Base-by-base conservation (phyloP, 1,284 basidiomycete genomes). In the Marasmius sp. region DNA sequence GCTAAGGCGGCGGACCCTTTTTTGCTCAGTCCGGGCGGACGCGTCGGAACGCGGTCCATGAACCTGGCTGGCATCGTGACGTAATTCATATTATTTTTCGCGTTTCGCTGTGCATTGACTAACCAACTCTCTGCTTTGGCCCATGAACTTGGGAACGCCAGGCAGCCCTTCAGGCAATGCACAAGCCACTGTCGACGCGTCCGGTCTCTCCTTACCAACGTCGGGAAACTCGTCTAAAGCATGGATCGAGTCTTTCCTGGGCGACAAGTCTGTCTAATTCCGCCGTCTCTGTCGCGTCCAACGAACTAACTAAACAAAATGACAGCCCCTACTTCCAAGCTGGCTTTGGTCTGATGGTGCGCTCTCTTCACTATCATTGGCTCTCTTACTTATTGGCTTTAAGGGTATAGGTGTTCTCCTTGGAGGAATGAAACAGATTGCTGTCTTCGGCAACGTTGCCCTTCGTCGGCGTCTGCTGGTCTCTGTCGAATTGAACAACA, bases 401-500 rank as follows among this genome's bases (percentile, higher is more conserved):
- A 67, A 97, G 95, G 93, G 93, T 22, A 80, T 97, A 45, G 94
- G 95, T 18, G 92, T 95, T 18, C 93, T 85, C 43, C 77, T 95
- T 1, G 90, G 91, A 2, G 81, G 84, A 33, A 81, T 96, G 48
- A 87, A 94, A 16, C 85, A 91, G 70, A 87, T 87, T 36, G 71
- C 88, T 20, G 85, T 89, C 10, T 77, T 93, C 16, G 90, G 88
- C 18, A 85, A 91, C 6, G 87, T 85, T 3, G 83, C 91, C 38
- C 87, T 96, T 48, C 95, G 93, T 61, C 84, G 97, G 27, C 87
- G 97, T 37, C 83, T 99, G 79, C 88, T 99, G 56, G 95, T 99
- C 49, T 92, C 94, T 6, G 86, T 99, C 53, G 97, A 99, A 78
- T 95, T 99, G 68, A 94, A 94, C 57, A 98, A 96, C 69, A 95